phyloP scores from a whole-genome alignment of 140 eudicot species.

The Stevia rebaudiana region DNA sequence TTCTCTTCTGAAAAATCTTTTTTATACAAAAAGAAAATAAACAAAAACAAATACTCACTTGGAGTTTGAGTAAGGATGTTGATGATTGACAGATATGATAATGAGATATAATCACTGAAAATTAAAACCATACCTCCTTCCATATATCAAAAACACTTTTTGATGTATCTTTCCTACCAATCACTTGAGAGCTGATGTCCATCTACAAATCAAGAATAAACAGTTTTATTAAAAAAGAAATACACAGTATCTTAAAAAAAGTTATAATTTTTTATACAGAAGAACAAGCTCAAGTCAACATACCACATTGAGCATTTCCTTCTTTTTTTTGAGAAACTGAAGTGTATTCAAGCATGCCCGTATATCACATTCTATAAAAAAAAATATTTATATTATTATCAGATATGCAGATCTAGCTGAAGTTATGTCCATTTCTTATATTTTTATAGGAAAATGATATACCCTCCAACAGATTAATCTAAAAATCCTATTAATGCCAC shows the following conservation, averaged over 20 bases:
- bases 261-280: conserved; percentile 1
- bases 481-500: background rate
- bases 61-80: background rate
- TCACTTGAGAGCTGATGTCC: conserved; percentile 89
- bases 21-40: background rate
- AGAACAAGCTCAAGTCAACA: conserved; percentile 26
- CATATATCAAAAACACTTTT: conserved; percentile 82
- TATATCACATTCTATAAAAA: conserved; percentile 74
- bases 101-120: background rate
- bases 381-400: background rate
- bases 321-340: conserved; percentile 90
- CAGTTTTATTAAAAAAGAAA: background rate
- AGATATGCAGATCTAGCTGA: background rate
- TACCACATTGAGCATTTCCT: conserved; percentile 87
- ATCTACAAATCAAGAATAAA: conserved; percentile 38
- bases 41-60: background rate
- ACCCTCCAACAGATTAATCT: background rate
- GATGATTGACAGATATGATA: conserved; percentile 2
- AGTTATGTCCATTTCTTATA: background rate
- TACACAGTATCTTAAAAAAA: background rate
- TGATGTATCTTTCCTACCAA: conserved; percentile 85
- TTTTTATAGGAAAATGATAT: background rate
- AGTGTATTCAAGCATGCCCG: conserved; percentile 91
- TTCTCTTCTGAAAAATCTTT: conserved; percentile 78
- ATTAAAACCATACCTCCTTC: conserved; percentile 66